Evolutionary conservation across 2,329 filamentous ascomycete species (phyloP), one percentile per base, ranked within the genome.

Genomic region (Pyrenophora seminiperda): DNA sequence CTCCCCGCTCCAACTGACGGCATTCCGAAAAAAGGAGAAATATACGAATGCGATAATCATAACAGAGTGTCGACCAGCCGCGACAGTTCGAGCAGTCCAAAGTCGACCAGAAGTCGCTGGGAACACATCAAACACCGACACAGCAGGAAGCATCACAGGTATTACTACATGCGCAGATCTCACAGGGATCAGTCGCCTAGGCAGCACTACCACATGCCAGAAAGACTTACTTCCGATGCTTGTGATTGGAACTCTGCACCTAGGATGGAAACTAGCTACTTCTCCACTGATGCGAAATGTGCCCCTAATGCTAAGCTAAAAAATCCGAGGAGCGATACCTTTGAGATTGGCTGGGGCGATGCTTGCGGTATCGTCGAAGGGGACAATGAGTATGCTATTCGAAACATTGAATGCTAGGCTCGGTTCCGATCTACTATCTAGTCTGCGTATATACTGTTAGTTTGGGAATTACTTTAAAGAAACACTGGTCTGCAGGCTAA

Each of bases 281-380:
- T 72, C 54, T 70, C 66, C 7, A 68, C 70, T 15, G 73, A 74
- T 31, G 61, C 63, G 19, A 50, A 50, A n/a, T 79, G 76, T 53
- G 47, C 65, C 6, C 67, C 65, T 13, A 72, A 70, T 9, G 59
- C 61, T 20, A 65, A 65, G 50, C 44, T 56, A 9, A 56, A 59
- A 29, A 56, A 49, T 4, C 56, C 45, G 10, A 36, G 48, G 18
- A 62, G 59, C 30, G 54, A 65, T 41, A 44, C 40, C 10, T 63
- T 65, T 42, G 76, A 80, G 58, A 63, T 79, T n/a, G 75, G 76
- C 2, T 73, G 71, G 30, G 71, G 76, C 38, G 46, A 61, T 39
- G 45, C 46, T 18, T 65, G 53, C 31, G 54, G 59, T 49, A 71
- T 79, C 10, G 67, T 76, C 1, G 36, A 63, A 17, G 76, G 76